Percentiles rank a stretch among this genome's conserved stretches.
phyloP scores from a whole-genome alignment of 2,329 filamentous ascomycete genomes.

The Niveomyces coronatus region DNA sequence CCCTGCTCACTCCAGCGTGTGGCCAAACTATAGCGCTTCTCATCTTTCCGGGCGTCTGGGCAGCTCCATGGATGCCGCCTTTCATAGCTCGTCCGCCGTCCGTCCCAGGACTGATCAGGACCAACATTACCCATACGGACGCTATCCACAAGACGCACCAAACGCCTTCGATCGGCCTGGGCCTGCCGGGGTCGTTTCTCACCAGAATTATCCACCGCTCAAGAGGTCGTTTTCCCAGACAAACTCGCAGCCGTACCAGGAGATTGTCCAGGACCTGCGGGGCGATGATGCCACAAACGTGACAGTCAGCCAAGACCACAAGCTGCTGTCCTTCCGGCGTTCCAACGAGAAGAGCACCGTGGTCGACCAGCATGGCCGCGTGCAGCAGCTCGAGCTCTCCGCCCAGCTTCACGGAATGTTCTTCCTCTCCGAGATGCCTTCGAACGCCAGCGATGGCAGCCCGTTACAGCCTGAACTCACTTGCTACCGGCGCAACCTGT shows the following conservation, averaged over 20 bases:
- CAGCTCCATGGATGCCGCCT: slow-evolving; percentile 39
- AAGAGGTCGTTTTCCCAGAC: slow-evolving; percentile 49
- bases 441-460: slow-evolving; percentile 46
- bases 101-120: slow-evolving; percentile 41
- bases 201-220: slow-evolving; percentile 44
- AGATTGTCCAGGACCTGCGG: slow-evolving; percentile 50
- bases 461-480: slow-evolving; percentile 71
- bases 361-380: slow-evolving; percentile 47
- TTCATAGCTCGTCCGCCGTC: slow-evolving; percentile 33
- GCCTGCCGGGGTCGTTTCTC: slow-evolving; percentile 35
- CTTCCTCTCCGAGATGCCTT: slow-evolving; percentile 71
- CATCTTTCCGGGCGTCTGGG: slow-evolving; percentile 42
- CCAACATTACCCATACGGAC: slow-evolving; percentile 37
- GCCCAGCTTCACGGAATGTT: slow-evolving; percentile 85
- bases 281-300: slow-evolving; percentile 49
- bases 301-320: slow-evolving; percentile 50
- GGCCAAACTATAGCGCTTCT: slow-evolving; percentile 47
- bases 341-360: slow-evolving; percentile 50
- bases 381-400: slow-evolving; percentile 51
- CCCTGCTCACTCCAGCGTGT: slow-evolving; percentile 45
- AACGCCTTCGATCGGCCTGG: slow-evolving; percentile 44
- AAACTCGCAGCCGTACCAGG: slow-evolving; percentile 45
- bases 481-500: slow-evolving; percentile 90
- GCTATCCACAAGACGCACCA: slow-evolving; percentile 45
- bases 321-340: slow-evolving; percentile 47